phyloP scores from a whole-genome alignment of 768 basidiomycete genomes.

The Tylopilus cervinicoccineus region DNA sequence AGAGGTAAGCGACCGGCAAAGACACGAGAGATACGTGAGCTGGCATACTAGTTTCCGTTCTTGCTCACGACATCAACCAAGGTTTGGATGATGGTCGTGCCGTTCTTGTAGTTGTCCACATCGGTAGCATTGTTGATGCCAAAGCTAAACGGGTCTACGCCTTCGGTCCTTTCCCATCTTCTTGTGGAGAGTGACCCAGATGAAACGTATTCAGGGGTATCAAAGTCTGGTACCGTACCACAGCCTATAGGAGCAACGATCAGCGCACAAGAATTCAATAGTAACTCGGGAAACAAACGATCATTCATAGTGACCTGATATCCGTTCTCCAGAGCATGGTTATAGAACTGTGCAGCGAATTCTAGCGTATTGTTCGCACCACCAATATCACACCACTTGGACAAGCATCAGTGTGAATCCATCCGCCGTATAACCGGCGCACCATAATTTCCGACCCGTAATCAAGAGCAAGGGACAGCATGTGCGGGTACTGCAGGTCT shows the following conservation, averaged over 20 bases:
- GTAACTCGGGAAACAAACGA: conserved; percentile 22
- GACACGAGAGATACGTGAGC: not conserved
- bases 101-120: conserved; percentile 44
- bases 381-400: conserved; percentile 56
- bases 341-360: conserved; percentile 45
- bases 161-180: conserved; percentile 58
- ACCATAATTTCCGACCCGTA: conserved; percentile 57
- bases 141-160: conserved; percentile 52
- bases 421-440: conserved; percentile 2
- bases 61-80: conserved; percentile 58
- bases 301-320: conserved; percentile 47
- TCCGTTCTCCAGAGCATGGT: conserved; percentile 37
- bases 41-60: conserved; percentile 55
- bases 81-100: conserved; percentile 44
- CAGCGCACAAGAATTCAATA: not conserved
- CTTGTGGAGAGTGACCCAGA: conserved; percentile 44
- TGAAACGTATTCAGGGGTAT: conserved; percentile 51
- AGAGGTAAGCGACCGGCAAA: not conserved
- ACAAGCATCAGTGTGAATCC: conserved; percentile 6
- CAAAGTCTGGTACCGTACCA: conserved; percentile 48
- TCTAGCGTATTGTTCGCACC: conserved; percentile 44
- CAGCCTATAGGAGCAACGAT: conserved; percentile 35
- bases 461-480: conserved; percentile 43
- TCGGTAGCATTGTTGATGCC: conserved; percentile 44
- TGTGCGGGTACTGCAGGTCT: conserved; percentile 50